Evolutionary conservation across 495 filamentous ascomycete species (phyloP).

Genomic region (Astrocystis sublimbata): DNA sequence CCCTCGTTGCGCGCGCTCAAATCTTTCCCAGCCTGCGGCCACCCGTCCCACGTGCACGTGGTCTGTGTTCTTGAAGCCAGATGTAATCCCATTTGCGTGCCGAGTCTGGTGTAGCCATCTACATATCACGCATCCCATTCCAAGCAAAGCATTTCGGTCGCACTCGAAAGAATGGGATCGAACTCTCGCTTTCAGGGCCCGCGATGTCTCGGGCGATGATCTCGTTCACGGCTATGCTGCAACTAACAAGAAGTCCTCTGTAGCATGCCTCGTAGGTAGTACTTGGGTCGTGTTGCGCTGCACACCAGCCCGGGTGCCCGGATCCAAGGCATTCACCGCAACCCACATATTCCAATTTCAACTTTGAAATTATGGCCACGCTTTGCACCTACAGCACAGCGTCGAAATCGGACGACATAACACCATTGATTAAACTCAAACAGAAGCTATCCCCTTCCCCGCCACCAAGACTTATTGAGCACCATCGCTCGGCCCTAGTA

Average conservation of each 20-base stretch:
- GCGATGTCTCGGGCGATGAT: conserved; percentile 23
- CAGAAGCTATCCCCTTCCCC: background rate
- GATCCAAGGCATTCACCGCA: conserved; percentile 44
- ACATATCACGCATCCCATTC: conserved; percentile 27
- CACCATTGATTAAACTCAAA: background rate
- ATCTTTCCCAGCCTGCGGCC: background rate
- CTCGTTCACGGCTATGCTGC: conserved; percentile 27
- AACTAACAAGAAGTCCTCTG: background rate
- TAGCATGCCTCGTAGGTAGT: background rate
- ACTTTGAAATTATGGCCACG: background rate
- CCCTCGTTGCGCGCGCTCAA: conserved; percentile 17
- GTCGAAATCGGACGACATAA: background rate
- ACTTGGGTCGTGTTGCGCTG: too few relatives aligned
- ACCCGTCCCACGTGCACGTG: background rate
- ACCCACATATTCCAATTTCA: background rate
- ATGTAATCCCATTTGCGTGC: background rate
- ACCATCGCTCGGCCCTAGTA: background rate
- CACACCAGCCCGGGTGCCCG: background rate
- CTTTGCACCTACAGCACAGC: background rate
- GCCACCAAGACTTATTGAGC: background rate
- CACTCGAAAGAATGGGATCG: conserved; percentile 32
- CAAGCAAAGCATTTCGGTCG: conserved; percentile 30
- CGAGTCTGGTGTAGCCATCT: conserved; percentile 20
- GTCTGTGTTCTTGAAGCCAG: background rate
- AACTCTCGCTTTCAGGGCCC: conserved; percentile 35